Conservation (phyloP, 2,329 filamentous ascomycete genomes). For the Penicillium sumatraense region DNA sequence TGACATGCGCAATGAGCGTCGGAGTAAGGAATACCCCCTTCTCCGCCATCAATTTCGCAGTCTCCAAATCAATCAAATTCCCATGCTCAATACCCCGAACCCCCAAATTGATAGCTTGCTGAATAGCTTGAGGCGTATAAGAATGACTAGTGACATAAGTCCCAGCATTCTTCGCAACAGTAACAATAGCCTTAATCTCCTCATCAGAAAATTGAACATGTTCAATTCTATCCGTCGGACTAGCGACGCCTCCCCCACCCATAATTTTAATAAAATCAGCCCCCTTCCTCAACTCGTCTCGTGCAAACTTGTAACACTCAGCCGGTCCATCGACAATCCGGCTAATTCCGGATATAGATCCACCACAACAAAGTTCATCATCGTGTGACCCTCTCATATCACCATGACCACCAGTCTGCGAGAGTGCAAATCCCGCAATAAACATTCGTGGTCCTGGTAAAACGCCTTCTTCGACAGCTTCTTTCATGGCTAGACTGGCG, state of each 20-base stretch:
- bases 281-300: conserved; percentile 61
- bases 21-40: conserved; percentile 58
- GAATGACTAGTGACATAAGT: conserved; percentile 64
- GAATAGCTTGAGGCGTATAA: conserved; percentile 60
- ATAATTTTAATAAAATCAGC: conserved; percentile 68
- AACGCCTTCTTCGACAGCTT: conserved; percentile 61
- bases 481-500: conserved; percentile 55
- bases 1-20: conserved; percentile 58
- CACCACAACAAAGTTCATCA: conserved; percentile 51
- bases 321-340: conserved; percentile 60
- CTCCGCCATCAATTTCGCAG: conserved; percentile 56
- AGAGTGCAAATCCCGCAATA: conserved; percentile 59
- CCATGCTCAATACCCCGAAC: conserved; percentile 61
- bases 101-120: conserved; percentile 60
- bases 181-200: conserved; percentile 60
- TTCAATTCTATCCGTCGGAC: conserved; percentile 59
- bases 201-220: conserved; percentile 61
- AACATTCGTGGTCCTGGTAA: conserved; percentile 61
- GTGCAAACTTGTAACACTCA: conserved; percentile 56
- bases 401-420: conserved; percentile 63
- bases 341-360: conserved; percentile 42
- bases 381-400: conserved; percentile 55
- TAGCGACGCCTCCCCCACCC: conserved; percentile 61
- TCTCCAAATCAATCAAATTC: conserved; percentile 49
- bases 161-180: conserved; percentile 53